Conservation (phyloP, 2,329 filamentous ascomycete genomes). For the Lachnellula arida region DNA sequence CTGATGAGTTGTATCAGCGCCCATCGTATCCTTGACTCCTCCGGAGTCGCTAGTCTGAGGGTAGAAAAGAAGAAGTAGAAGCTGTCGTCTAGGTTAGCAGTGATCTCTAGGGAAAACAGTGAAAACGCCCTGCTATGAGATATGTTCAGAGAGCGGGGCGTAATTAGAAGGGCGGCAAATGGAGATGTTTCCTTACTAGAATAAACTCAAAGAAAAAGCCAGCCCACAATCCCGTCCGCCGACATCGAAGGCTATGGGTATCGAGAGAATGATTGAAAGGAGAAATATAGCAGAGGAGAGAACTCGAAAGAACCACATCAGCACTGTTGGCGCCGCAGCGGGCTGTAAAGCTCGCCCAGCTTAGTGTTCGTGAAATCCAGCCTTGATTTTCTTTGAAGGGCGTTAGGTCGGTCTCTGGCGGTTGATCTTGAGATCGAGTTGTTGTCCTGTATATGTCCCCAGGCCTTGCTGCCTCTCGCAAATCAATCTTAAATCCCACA, state of each 20-base stretch:
- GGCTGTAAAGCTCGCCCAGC: constrained; percentile 40
- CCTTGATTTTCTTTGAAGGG: background rate
- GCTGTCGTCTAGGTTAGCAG: constrained; percentile 4
- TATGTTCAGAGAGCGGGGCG: background rate
- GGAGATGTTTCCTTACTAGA: constrained; percentile 38
- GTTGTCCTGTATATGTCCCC: background rate
- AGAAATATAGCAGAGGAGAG: constrained; percentile 81
- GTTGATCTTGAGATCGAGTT: background rate
- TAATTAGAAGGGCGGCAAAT: background rate
- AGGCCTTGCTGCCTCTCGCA: background rate
- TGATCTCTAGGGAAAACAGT: background rate
- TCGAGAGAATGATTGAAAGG: constrained; percentile 87
- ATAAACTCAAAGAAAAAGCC: constrained; percentile 86
- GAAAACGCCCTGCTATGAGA: background rate
- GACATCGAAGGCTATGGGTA: constrained; percentile 96
- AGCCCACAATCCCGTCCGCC: constrained; percentile 91
- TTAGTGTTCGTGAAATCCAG: constrained; percentile 13
- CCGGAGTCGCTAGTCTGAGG: constrained; percentile 76
- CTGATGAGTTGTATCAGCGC: constrained; percentile 64
- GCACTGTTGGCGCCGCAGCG: constrained; percentile 45
- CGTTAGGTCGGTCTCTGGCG: background rate
- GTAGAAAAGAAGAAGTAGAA: constrained; percentile 90
- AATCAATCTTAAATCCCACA: background rate
- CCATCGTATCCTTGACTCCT: constrained; percentile 69
- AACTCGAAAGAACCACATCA: constrained; percentile 81